A percentile compares a stretch with the other conserved stretches of the same genome.
Evolutionary conservation across 768 basidiomycete species (phyloP).

Genomic region (Tulasnella sp.): DNA sequence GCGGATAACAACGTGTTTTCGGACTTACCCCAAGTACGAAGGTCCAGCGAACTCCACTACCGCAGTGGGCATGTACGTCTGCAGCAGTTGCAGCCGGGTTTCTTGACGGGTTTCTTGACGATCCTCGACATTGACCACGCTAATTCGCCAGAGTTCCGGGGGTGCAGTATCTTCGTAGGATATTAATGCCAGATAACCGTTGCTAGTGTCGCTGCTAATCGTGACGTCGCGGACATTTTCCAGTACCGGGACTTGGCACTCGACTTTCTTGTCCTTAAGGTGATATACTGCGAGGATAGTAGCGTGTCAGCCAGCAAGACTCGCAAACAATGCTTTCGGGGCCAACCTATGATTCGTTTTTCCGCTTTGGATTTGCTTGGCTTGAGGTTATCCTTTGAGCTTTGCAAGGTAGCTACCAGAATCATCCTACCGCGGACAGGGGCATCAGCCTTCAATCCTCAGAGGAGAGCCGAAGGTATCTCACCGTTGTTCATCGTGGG

Average conservation of each 20-base stretch:
- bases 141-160: constrained; percentile 75
- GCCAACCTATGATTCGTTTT: constrained; percentile 53
- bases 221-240: constrained; percentile 71
- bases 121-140: constrained; percentile 40
- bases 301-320: not conserved
- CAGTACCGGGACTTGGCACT: constrained; percentile 70
- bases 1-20: not conserved
- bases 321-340: not conserved
- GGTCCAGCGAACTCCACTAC: constrained; percentile 72
- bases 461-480: not conserved
- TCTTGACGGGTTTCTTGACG: constrained; percentile 27
- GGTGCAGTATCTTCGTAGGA: constrained; percentile 75
- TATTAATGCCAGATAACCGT: constrained; percentile 57
- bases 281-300: constrained; percentile 53
- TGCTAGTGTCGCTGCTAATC: constrained; percentile 39
- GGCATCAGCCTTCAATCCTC: not conserved
- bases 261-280: constrained; percentile 57
- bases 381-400: constrained; percentile 57
- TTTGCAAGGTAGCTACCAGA: constrained; percentile 63
- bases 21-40: constrained; percentile 61
- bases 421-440: constrained; percentile 40
- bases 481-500: constrained; percentile 54
- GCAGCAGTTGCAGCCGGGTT: constrained; percentile 45
- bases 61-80: constrained; percentile 68
- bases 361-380: constrained; percentile 68